Base-by-base conservation (phyloP, 495 filamentous ascomycete genomes). In the Lasiosphaeria hispida region DNA sequence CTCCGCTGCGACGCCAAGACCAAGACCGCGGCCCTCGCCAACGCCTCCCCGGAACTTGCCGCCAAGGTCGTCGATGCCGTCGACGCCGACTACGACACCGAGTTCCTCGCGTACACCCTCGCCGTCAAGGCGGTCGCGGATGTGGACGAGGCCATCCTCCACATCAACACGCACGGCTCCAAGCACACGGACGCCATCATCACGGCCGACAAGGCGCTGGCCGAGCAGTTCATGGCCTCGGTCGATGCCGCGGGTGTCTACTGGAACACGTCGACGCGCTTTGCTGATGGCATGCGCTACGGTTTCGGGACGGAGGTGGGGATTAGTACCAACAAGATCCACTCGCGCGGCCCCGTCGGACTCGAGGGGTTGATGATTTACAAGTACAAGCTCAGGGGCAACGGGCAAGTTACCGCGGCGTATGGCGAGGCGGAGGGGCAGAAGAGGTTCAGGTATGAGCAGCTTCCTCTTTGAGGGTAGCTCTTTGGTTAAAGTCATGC, bases 311-410 rank as follows among this genome's bases (percentile, higher is more conserved):
- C 94, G 0, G 94, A 99, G 72, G 94, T 98, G 2, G 94, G 94
- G 39, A 96, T 98, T 69, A 95, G 90, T 73, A 98, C 94, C 43
- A 98, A 97, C 74, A 98, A 97, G 75, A 96, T 98, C 52, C 94
- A 98, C 66, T 88, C 90, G 7, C 80, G 94, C 38, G 94, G 94
- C 1, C 94, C 94, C 0, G 94, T 98, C 10, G 94, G 94, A 13
- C 73, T 98, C 43, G 93, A 97, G 68, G 94, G 94, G 0, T 73
- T 98, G 71, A 96, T 90, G 75, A 96, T 97, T 56, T 96, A 98
- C 67, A 96, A 96, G 77, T 98, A 97, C 78, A 78, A 90, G 69
- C 78, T 98, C 38, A 75, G 84, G 45, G 94, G 95, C 9, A 75
- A 81, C 38, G 94, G 92, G 9, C 94, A 98, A 53, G 77, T 82